A percentile compares a stretch with the other conserved stretches of the same genome.
Conservation (phyloP, 2,329 filamentous ascomycete genomes). For the Aspergillus pseudonomiae region DNA sequence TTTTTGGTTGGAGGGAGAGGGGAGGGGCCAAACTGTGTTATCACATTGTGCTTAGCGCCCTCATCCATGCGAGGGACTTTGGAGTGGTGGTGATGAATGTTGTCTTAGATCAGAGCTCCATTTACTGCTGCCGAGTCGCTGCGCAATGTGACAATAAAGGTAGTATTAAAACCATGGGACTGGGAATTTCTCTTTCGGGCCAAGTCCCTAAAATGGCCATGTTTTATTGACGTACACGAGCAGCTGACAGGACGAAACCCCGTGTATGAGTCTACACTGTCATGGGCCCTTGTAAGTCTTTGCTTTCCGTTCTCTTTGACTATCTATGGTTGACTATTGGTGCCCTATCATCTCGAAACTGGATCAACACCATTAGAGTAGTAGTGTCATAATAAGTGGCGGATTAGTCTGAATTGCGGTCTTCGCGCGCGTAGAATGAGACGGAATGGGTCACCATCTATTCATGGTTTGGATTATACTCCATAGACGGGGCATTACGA, state of each 20-base stretch:
- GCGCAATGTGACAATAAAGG: slow-evolving; percentile 5
- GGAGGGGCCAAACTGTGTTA: background rate
- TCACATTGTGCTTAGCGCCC: slow-evolving; percentile 12
- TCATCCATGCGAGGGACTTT: slow-evolving; percentile 17
- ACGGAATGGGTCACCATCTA: slow-evolving; percentile 10
- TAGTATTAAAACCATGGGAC: slow-evolving; percentile 5
- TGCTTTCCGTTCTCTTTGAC: background rate
- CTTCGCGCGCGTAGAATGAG: slow-evolving; percentile 1
- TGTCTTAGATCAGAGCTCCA: slow-evolving; percentile 10
- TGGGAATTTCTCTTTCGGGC: background rate
- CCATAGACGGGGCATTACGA: slow-evolving; percentile 10
- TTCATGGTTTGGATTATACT: slow-evolving; percentile 13
- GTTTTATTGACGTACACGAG: slow-evolving; percentile 8
- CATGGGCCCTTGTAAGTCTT: slow-evolving; percentile 11
- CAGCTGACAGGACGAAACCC: slow-evolving; percentile 7
- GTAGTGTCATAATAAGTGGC: slow-evolving; percentile 5
- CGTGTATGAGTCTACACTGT: slow-evolving; percentile 4
- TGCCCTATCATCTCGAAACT: slow-evolving; percentile 10
- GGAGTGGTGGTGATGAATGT: slow-evolving; percentile 11
- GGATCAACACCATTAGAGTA: slow-evolving; percentile 8
- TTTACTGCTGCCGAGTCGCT: slow-evolving; percentile 6
- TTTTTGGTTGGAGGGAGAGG: background rate
- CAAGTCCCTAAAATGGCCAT: background rate
- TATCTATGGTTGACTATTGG: background rate
- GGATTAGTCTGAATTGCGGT: slow-evolving; percentile 10